Base-by-base conservation (phyloP, 2,329 filamentous ascomycete genomes). In the Cladophialophora carrionii region DNA sequence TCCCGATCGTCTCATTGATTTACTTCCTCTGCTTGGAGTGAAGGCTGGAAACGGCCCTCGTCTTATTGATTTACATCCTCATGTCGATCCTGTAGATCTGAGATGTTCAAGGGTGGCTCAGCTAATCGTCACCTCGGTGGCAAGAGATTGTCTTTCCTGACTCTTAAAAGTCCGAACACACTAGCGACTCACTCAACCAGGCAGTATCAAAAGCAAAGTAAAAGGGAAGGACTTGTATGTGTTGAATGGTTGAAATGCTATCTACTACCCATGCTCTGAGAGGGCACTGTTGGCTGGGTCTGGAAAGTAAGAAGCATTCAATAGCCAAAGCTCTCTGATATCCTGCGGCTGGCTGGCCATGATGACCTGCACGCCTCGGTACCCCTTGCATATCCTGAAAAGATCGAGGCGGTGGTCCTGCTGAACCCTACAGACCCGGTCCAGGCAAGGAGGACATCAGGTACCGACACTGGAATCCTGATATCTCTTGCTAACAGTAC, bases 351-450 rank as follows among this genome's bases (percentile, higher is more conserved):
- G 24, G 9, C 24, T 51, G 48, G 48, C 48, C 48, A 51, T 51
- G 48, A 51, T 51, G 48, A 51, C 48, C 48, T 51, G 48, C 22
- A 51, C 48, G 48, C 48, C 48, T 26, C 48, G 48, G 48, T 26
- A 51, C 26, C 48, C 24, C 48, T 4, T 14, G 48, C 20, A 51
- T 51, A 29, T 51, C 24, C 20, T 22, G 48, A 51, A 51, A 43
- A 51, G 20, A 51, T 51, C 4, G 12, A 22, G 20, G 46, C 22
- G 46, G 22, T 49, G 20, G 12, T 26, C 20, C 20, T 26, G 48
- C 14, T n/a, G 37, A 14, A n/a, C n/a, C 37, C 37, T 5, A 17
- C 14, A 4, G 1, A 17, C 17, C 37, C 1, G 48, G 24, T 20
- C 48, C 10, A 51, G 48, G 22, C 24, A 14, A 51, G 48, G 48